phyloP scores from a whole-genome alignment of 2,329 filamentous ascomycete genomes.

The Zymoseptoria brevis region DNA sequence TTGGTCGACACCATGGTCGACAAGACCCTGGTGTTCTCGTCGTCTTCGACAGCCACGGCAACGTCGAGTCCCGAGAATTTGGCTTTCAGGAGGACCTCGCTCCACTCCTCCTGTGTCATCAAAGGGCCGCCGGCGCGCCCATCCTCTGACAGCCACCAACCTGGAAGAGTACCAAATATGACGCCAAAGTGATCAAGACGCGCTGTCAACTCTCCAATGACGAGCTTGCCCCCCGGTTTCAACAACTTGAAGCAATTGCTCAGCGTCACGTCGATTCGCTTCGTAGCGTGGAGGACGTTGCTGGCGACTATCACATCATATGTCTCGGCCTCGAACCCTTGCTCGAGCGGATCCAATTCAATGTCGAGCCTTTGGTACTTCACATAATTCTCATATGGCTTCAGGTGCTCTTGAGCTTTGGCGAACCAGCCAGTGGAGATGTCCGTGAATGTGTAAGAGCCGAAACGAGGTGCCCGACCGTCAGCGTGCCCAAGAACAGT shows the following conservation, averaged over 20 bases:
- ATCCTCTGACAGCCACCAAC: slow-evolving; percentile 2
- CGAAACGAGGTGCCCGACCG: slow-evolving; percentile 16
- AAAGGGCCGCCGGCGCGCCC: background rate
- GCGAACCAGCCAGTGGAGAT: slow-evolving; percentile 37
- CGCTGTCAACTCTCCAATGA: slow-evolving; percentile 11
- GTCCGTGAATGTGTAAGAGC: slow-evolving; percentile 42
- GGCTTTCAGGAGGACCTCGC: slow-evolving; percentile 19
- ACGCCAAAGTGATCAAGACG: background rate
- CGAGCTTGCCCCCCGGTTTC: slow-evolving; percentile 17
- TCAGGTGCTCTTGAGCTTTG: slow-evolving; percentile 27
- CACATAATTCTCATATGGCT: slow-evolving; percentile 21
- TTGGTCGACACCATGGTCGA: background rate
- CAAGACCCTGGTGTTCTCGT: background rate
- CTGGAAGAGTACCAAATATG: slow-evolving; percentile 2
- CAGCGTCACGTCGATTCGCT: slow-evolving; percentile 13
- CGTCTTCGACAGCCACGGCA: background rate
- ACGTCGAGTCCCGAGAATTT: slow-evolving; percentile 29
- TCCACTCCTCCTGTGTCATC: slow-evolving; percentile 24
- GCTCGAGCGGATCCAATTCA: slow-evolving; percentile 22
- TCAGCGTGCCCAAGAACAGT: background rate
- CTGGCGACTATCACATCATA: slow-evolving; percentile 23
- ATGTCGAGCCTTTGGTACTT: slow-evolving; percentile 27
- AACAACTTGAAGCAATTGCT: slow-evolving; percentile 17
- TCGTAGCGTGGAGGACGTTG: slow-evolving; percentile 21
- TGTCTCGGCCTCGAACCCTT: slow-evolving; percentile 29